Evolutionary conservation across 2,329 filamentous ascomycete species (phyloP).

Genomic region (Trichoderma sp.): DNA sequence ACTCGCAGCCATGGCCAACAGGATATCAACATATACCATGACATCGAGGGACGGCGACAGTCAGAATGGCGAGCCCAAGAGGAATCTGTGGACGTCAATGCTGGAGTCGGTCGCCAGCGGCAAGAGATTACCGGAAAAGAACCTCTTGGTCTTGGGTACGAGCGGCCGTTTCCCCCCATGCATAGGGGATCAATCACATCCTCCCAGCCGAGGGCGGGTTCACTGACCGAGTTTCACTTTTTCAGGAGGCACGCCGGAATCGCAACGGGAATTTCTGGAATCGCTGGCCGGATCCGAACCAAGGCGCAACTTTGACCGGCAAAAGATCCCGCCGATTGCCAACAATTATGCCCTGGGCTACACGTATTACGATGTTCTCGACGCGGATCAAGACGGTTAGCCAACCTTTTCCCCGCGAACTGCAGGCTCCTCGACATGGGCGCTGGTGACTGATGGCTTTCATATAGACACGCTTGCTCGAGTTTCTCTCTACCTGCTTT

Average conservation of each 20-base stretch:
- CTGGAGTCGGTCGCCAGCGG: slow-evolving; percentile 87
- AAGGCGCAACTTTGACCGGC: slow-evolving; percentile 57
- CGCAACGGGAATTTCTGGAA: slow-evolving; percentile 82
- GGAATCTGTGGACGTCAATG: slow-evolving; percentile 94
- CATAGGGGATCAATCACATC: slow-evolving; percentile 31
- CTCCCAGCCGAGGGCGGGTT: slow-evolving; percentile 10
- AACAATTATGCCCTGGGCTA: slow-evolving; percentile 93
- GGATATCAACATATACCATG: slow-evolving; percentile 61
- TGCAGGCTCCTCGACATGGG: neutral
- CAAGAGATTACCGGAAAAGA: slow-evolving; percentile 89
- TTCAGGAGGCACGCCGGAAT: slow-evolving; percentile 76
- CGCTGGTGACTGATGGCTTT: slow-evolving; percentile 31
- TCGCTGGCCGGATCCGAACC: slow-evolving; percentile 58
- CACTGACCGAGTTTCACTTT: slow-evolving; percentile 36
- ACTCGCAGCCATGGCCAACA: slow-evolving; percentile 52
- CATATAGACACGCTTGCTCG: slow-evolving; percentile 81
- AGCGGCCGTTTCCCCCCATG: too few relatives aligned
- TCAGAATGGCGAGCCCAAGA: slow-evolving; percentile 71
- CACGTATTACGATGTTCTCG: slow-evolving; percentile 91
- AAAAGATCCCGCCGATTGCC: slow-evolving; percentile 75
- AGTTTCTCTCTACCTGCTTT: slow-evolving; percentile 84
- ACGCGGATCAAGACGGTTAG: slow-evolving; percentile 88
- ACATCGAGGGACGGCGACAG: slow-evolving; percentile 58
- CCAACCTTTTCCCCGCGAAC: slow-evolving; percentile 17
- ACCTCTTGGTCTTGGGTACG: slow-evolving; percentile 78